Base-by-base conservation (phyloP, 2,329 filamentous ascomycete species). In the Penicillium sp. region DNA sequence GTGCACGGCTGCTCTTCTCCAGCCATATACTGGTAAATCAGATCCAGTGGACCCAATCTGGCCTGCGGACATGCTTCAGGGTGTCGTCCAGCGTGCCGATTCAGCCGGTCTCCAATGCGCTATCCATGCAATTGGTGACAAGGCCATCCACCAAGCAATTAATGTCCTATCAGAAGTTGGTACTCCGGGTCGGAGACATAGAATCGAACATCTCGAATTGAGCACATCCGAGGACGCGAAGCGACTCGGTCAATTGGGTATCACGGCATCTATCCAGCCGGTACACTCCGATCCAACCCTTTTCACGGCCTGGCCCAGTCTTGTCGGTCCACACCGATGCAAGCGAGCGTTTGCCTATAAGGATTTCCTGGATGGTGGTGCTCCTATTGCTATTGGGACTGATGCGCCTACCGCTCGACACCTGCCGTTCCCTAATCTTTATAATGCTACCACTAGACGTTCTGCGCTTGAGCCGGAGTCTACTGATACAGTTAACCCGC, bases 161-260 rank as follows among this genome's bases (percentile, higher is more conserved):
- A 73, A 80, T 47, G 72, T 72, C 2, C 68, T 82, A 7, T 75
- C 77, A 15, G 55, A 75, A 25, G 73, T 74, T 22, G 63, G 65
- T 22, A 72, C 71, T 1, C 74, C 75, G 4, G 72, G 71, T 18
- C 73, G 74, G 42, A 72, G 79, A 22, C 79, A 81, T 57, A 73
- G 79, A 45, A 81, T 82, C 56, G 79, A 82, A 62, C 79, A 82
- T 65, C 69, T 82, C 11, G 79, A 82, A 57, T 67, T 82, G 54
- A 78, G 77, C 0, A 72, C 76, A 0, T 76, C 77, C 1, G 73
- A 76, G 56, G 79, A 81, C 57, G 79, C 78, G 2, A 73, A 69
- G 46, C 65, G 79, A n/a, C 68, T 82, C 4, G 77, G 77, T 1
- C 57, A 75, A 44, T 68, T 79, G 2, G 79, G 79, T 3, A 80